Evolutionary conservation across 1,284 basidiomycete species (phyloP).

Genomic region (Fomitopsis pinicola): DNA sequence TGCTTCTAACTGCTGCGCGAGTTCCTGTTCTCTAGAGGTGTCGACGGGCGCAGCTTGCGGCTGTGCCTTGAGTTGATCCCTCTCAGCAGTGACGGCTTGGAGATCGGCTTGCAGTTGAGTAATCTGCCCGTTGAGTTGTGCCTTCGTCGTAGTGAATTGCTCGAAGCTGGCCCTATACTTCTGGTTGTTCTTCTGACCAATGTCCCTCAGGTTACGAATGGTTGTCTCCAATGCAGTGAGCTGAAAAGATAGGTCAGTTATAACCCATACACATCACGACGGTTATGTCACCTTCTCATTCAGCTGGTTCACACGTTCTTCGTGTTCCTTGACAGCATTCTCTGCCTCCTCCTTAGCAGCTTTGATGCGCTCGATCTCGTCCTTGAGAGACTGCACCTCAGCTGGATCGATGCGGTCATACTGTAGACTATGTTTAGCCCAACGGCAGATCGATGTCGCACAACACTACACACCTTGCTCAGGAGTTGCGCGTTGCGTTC

Average conservation of each 20-base stretch:
- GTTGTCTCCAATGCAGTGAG: constrained; percentile 12
- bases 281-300: constrained; percentile 10
- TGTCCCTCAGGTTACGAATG: constrained; percentile 24
- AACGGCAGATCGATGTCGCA: not conserved
- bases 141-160: constrained; percentile 31
- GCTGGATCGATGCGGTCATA: constrained; percentile 88
- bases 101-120: constrained; percentile 25
- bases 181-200: constrained; percentile 30
- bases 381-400: constrained; percentile 79
- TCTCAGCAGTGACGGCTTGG: constrained; percentile 26
- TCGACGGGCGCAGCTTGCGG: constrained; percentile 14
- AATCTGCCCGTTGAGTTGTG: constrained; percentile 29
- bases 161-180: constrained; percentile 29
- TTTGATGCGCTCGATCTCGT: constrained; percentile 59
- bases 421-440: constrained; percentile 30
- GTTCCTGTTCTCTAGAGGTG: constrained; percentile 17
- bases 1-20: constrained; percentile 33
- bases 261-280: too few relatives aligned
- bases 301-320: constrained; percentile 29
- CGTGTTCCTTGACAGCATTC: constrained; percentile 33
- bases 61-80: constrained; percentile 27
- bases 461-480: constrained; percentile 52
- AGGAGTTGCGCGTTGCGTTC: constrained; percentile 78
- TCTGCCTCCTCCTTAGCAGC: constrained; percentile 38
- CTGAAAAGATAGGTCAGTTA: constrained; percentile 1